phyloP scores from a whole-genome alignment of 2,329 filamentous ascomycete species.

The Elsinoe arachidis region DNA sequence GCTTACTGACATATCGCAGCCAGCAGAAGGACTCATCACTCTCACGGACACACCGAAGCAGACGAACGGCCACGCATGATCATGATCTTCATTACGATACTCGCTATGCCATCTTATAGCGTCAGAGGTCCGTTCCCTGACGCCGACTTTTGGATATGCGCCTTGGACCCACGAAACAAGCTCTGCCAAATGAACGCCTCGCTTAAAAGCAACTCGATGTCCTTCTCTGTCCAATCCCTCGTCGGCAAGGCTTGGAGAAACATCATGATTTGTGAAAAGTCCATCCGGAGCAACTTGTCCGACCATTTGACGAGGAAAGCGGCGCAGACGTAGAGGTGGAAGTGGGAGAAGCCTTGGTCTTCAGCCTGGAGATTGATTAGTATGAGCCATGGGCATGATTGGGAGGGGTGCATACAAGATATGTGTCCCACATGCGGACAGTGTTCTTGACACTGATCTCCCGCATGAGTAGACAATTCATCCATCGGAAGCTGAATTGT shows the following conservation, averaged over 20 bases:
- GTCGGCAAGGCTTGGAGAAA: slow-evolving; percentile 93
- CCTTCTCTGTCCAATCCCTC: slow-evolving; percentile 91
- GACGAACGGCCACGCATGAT: slow-evolving; percentile 10
- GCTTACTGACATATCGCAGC: slow-evolving; percentile 14
- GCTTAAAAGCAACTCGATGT: slow-evolving; percentile 88
- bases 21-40: slow-evolving; percentile 28
- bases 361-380: slow-evolving; percentile 58
- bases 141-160: slow-evolving; percentile 52
- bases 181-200: slow-evolving; percentile 99
- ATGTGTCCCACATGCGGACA: slow-evolving; percentile 99
- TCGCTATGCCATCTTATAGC: background rate
- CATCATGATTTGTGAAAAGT: slow-evolving; percentile 99
- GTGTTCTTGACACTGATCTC: slow-evolving; percentile 95
- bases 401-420: slow-evolving; percentile 59
- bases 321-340: slow-evolving; percentile 96
- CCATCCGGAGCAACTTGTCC: slow-evolving; percentile 88
- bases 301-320: slow-evolving; percentile 99
- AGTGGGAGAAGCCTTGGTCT: slow-evolving; percentile 96
- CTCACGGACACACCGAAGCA: slow-evolving; percentile 15
- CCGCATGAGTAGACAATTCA: slow-evolving; percentile 98
- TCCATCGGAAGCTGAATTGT: slow-evolving; percentile 98
- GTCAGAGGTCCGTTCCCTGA: slow-evolving; percentile 8
- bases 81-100: slow-evolving; percentile 3
- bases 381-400: background rate
- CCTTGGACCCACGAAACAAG: slow-evolving; percentile 86